Evolutionary conservation across 306 rosid species (phyloP).

Genomic region (Vigna unguiculata): DNA sequence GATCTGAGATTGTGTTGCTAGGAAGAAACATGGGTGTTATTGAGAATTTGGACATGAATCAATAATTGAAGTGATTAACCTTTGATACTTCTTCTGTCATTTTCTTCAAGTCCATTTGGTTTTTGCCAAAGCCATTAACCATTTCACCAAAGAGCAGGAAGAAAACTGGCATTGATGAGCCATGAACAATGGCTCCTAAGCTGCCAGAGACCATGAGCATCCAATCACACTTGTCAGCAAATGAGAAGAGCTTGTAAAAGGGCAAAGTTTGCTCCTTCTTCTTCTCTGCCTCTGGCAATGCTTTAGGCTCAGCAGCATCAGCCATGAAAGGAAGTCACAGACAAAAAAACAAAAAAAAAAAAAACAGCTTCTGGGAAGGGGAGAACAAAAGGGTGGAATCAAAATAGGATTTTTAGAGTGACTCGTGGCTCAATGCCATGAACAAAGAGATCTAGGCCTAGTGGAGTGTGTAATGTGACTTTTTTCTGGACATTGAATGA

Average conservation of each 20-base stretch:
- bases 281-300: constrained; percentile 92
- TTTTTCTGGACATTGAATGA: constrained; percentile 49
- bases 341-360: no score
- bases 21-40: not conserved
- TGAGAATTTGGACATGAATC: not conserved
- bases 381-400: not conserved
- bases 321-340: constrained; percentile 51
- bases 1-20: constrained; percentile 55
- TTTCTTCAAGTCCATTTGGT: constrained; percentile 80
- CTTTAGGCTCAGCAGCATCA: constrained; percentile 61
- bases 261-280: constrained; percentile 93
- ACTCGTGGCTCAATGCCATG: constrained; percentile 49
- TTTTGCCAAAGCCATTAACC: constrained; percentile 96
- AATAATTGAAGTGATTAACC: constrained; percentile 45
- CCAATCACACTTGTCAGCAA: constrained; percentile 86
- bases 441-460: constrained; percentile 44
- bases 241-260: constrained; percentile 85
- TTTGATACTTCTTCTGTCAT: constrained; percentile 95
- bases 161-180: constrained; percentile 98
- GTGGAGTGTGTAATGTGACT: constrained; percentile 7
- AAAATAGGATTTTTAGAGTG: constrained; percentile 35
- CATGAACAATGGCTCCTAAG: constrained; percentile 90
- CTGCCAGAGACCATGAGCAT: constrained; percentile 82
- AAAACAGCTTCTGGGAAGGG: not conserved
- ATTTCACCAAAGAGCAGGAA: constrained; percentile 93